Evolutionary conservation across 441 rosid species (phyloP), one percentile per base, ranked within the genome.

Genomic region (Euphorbia celastroides): DNA sequence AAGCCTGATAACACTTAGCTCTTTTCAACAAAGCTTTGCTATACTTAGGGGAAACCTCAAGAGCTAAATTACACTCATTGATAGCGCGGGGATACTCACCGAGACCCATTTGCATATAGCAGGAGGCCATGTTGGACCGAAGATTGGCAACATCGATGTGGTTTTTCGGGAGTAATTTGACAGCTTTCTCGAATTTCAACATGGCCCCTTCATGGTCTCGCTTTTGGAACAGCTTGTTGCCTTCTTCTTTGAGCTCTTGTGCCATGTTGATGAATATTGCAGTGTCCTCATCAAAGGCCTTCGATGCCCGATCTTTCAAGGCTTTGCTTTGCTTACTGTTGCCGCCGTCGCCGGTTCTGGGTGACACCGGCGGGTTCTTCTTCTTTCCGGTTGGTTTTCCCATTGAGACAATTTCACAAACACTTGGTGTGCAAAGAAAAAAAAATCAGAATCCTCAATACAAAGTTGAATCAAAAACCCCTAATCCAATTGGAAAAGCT

Each of bases 311-410:
- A 55, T 85, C 86, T 41, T 71, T 75, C 54, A 72, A 41, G 27
- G 54, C 60, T 71, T 82, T 87, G 69, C 69, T 69, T 6, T 63
- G 72, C 70, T 81, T 79, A 63, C 75, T 72, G 50, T 48, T 42
- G 36, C 73, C 74, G 31, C 73, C 74, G 36, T 78, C 83, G 5
- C 72, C 72, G 57, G 69, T 44, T 59, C 72, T 81, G 23, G 81
- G 77, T 25, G 83, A 73, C 28, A 19, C 75, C 28, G 78, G 79
- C 26, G 77, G 79, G 36, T 0, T 67, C 79, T 81, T 87, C 97
- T 91, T 93, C 84, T 83, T 90, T 68, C 90, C 98, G n/a, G 88
- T 76, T 5, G 99, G 97, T 78, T 93, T 93, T 58, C 98, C 98
- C 98, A 93, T 90, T 54, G 61, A 51, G 16, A 58, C 5, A 17